Conservation (phyloP, 768 basidiomycete species). For the Cyathus striatus region DNA sequence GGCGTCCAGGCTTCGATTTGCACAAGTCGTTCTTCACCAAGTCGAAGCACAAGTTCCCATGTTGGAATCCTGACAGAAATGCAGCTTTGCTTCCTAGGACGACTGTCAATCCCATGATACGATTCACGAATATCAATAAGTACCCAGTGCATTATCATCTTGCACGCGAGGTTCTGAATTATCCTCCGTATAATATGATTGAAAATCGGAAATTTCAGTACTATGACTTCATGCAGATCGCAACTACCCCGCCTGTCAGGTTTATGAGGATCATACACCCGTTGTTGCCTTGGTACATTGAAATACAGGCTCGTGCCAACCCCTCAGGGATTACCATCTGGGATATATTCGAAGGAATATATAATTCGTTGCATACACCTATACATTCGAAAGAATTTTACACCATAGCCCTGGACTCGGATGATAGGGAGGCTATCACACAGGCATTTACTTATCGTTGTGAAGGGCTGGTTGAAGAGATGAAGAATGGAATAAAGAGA, state of each 20-base stretch:
- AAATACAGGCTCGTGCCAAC: conserved; percentile 31
- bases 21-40: too few relatives aligned
- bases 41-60: too few relatives aligned
- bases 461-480: conserved; percentile 19
- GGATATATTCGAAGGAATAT: conserved; percentile 42
- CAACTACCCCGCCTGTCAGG: conserved; percentile 40
- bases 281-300: conserved; percentile 50
- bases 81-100: neutral
- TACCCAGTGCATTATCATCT: neutral
- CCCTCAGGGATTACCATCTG: conserved; percentile 41
- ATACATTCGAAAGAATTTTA: conserved; percentile 41
- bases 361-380: conserved; percentile 25
- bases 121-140: neutral
- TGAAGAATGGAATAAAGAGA: conserved; percentile 32
- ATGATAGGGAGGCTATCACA: conserved; percentile 34
- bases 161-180: neutral
- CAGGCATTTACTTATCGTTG: conserved; percentile 34
- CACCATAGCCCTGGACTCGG: conserved; percentile 36
- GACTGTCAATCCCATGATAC: neutral
- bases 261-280: conserved; percentile 43
- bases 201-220: conserved; percentile 2
- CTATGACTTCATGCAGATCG: conserved; percentile 23
- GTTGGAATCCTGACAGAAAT: neutral
- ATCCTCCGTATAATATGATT: neutral
- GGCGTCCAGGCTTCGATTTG: too few relatives aligned